A percentile compares a stretch with the other conserved stretches of the same genome.
Conservation (phyloP, 495 filamentous ascomycete species). For the Xanthoparmelia taractica region DNA sequence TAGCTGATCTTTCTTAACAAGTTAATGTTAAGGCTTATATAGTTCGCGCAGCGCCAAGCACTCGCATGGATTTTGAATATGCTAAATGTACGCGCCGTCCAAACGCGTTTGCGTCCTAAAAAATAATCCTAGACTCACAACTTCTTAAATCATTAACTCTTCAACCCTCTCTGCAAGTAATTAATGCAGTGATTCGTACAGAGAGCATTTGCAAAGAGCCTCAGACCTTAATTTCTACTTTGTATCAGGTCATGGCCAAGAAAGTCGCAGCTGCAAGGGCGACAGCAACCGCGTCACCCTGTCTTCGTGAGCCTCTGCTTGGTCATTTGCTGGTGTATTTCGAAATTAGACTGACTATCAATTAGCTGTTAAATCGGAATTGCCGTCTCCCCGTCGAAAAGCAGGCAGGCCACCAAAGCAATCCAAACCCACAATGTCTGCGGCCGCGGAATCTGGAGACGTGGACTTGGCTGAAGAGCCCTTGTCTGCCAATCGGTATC, state of each 20-base stretch:
- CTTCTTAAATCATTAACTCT: no score
- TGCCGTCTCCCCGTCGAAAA: background rate
- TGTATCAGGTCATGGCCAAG: background rate
- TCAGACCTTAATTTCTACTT: background rate
- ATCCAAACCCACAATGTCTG: background rate
- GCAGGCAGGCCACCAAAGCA: constrained; percentile 5
- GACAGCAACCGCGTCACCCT: background rate
- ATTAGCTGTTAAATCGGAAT: background rate
- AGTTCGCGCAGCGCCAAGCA: no score
- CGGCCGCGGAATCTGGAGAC: constrained; percentile 6
- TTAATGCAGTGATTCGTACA: background rate
- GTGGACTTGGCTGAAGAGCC: constrained; percentile 7
- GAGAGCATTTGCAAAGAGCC: background rate
- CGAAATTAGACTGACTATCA: background rate
- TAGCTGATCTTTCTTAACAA: no score
- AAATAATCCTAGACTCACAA: no score
- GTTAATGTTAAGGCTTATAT: no score
- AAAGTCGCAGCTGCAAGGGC: constrained; percentile 6
- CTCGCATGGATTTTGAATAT: no score
- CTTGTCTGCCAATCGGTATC: background rate
- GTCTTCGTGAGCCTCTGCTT: constrained; percentile 3
- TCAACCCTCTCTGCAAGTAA: background rate
- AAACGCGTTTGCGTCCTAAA: no score
- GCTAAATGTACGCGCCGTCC: no score
- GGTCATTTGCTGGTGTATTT: background rate